phyloP scores from a whole-genome alignment of 768 basidiomycete species.

The Asterophora lycoperdoides region DNA sequence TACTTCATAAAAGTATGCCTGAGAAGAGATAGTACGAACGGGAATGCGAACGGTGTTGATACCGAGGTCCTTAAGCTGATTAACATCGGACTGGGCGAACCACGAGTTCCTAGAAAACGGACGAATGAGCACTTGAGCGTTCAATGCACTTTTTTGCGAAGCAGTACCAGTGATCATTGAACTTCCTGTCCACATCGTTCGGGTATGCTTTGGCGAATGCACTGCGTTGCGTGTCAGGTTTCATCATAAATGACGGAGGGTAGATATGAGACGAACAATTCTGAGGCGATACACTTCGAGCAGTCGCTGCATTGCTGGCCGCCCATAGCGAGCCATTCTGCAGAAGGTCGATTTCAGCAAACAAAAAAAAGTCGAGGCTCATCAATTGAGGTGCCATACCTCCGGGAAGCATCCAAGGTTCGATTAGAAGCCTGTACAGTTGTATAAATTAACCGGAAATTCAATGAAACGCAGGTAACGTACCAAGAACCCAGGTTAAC shows the following conservation, averaged over 20 bases:
- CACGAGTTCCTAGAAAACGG: conserved; percentile 49
- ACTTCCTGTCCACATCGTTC: conserved; percentile 49
- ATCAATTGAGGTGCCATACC: conserved; percentile 30
- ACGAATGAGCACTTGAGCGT: neutral
- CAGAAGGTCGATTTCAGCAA: neutral
- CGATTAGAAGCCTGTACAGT: conserved; percentile 62
- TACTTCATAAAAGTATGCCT: neutral
- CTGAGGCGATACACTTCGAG: conserved; percentile 56
- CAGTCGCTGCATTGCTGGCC: conserved; percentile 60
- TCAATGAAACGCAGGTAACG: neutral
- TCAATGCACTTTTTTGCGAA: too few species aligned
- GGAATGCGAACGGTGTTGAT: conserved; percentile 79
- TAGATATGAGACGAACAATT: conserved; percentile 46
- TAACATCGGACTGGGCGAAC: conserved; percentile 64
- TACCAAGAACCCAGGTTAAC: conserved; percentile 37
- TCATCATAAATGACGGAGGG: neutral
- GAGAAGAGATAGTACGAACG: conserved; percentile 32
- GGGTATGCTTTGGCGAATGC: conserved; percentile 60
- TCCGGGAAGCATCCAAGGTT: conserved; percentile 80
- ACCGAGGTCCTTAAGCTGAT: conserved; percentile 45
- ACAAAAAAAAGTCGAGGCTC: neutral
- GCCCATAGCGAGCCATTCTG: conserved; percentile 74
- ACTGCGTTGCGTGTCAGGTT: conserved; percentile 30
- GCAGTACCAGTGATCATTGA: conserved; percentile 59
- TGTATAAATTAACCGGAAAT: neutral